Conservation (phyloP, 2,329 filamentous ascomycete species). For the Fusarium avenaceum region DNA sequence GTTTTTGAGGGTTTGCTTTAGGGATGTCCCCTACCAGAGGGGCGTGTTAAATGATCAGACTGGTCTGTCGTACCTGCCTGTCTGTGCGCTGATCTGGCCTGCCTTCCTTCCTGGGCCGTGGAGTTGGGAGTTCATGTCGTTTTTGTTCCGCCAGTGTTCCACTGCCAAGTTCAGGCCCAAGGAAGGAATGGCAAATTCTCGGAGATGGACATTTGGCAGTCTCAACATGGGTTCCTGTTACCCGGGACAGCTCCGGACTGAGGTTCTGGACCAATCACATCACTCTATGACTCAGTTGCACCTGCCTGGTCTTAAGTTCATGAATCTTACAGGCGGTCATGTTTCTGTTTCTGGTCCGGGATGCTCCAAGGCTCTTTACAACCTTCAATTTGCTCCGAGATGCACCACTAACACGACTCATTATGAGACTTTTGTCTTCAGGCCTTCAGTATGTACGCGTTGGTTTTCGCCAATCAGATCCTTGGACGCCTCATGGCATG, state of each 20-base stretch:
- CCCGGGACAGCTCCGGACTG: constrained; percentile 34
- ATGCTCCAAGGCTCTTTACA: neutral
- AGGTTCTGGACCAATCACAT: constrained; percentile 2
- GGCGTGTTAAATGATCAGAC: constrained; percentile 39
- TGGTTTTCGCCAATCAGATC: constrained; percentile 16
- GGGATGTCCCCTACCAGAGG: constrained; percentile 5
- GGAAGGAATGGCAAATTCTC: constrained; percentile 29
- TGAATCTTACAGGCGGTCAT: constrained; percentile 17
- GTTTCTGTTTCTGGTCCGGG: constrained; percentile 16
- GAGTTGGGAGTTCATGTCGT: constrained; percentile 1
- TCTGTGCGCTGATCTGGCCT: neutral
- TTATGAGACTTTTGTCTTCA: constrained; percentile 18
- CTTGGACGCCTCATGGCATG: constrained; percentile 7
- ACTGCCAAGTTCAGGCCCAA: constrained; percentile 16
- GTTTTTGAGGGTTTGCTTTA: no score
- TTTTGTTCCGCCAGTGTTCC: constrained; percentile 21
- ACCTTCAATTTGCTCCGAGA: constrained; percentile 7
- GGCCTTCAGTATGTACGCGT: neutral
- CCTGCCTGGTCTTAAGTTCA: constrained; percentile 17
- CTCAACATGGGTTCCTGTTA: constrained; percentile 30
- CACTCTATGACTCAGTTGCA: constrained; percentile 22
- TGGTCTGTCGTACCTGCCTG: constrained; percentile 9
- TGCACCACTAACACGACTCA: constrained; percentile 6
- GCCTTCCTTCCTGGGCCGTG: constrained; percentile 9
- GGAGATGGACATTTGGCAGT: constrained; percentile 15